Conservation (phyloP, 2,329 filamentous ascomycete species). For the Xylaria arbuscula region DNA sequence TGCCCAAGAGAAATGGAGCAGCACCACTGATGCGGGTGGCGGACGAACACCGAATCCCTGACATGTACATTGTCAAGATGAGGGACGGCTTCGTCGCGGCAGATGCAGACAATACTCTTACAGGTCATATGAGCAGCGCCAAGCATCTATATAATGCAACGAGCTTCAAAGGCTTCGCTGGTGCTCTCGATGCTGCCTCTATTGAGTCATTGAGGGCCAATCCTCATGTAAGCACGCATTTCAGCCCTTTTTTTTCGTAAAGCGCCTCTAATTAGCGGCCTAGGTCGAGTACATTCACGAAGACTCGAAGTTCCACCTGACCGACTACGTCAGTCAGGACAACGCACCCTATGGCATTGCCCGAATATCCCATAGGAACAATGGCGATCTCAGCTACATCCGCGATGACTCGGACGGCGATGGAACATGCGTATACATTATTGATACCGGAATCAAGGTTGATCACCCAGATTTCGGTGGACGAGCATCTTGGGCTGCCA, state of each 20-base stretch:
- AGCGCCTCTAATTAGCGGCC: background rate
- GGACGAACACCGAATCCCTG: constrained; percentile 14
- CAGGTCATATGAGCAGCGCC: constrained; percentile 5
- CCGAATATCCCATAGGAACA: constrained; percentile 42
- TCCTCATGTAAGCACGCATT: constrained; percentile 20
- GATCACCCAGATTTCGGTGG: constrained; percentile 49
- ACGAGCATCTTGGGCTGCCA: constrained; percentile 40
- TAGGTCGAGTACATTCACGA: constrained; percentile 34
- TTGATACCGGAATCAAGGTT: constrained; percentile 57
- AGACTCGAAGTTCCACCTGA: constrained; percentile 37
- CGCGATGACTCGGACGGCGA: constrained; percentile 43
- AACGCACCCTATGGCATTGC: constrained; percentile 46
- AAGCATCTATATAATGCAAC: constrained; percentile 22
- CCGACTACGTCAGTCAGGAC: constrained; percentile 37
- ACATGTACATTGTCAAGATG: constrained; percentile 34
- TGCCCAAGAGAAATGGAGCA: constrained; percentile 12
- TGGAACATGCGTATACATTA: constrained; percentile 54
- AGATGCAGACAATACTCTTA: constrained; percentile 9
- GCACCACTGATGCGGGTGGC: constrained; percentile 8
- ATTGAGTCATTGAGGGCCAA: constrained; percentile 16
- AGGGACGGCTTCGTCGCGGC: constrained; percentile 16
- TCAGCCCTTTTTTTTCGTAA: background rate
- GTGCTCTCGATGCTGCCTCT: constrained; percentile 11
- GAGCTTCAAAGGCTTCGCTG: constrained; percentile 33
- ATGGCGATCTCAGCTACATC: constrained; percentile 36